phyloP scores from a whole-genome alignment of 768 basidiomycete species.

The Lentinula sp. region DNA sequence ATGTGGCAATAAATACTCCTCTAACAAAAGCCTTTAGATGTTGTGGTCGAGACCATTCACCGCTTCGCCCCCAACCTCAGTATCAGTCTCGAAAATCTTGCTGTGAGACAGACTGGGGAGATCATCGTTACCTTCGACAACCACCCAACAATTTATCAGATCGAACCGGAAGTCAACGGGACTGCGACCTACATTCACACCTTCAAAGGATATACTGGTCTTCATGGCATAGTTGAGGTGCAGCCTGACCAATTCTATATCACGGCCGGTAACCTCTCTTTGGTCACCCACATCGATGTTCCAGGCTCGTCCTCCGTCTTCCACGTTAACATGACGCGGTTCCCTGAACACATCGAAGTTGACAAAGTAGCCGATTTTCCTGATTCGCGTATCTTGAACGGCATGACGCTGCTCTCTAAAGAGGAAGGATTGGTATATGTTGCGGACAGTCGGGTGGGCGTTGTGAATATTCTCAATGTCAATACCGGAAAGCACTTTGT shows the following conservation, averaged over 20 bases:
- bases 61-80: neutral
- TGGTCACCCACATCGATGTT: slow-evolving; percentile 2
- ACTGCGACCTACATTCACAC: neutral
- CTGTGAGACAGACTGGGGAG: neutral
- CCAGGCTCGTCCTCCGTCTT: neutral
- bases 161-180: slow-evolving; percentile 2
- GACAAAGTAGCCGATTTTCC: neutral
- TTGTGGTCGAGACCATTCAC: neutral
- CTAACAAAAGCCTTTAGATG: neutral
- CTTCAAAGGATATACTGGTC: neutral
- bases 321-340: neutral
- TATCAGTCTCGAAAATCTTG: slow-evolving; percentile 2
- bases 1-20: too few relatives aligned
- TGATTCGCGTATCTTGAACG: neutral
- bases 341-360: neutral
- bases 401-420: neutral
- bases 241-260: neutral
- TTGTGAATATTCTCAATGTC: neutral
- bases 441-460: slow-evolving; percentile 2
- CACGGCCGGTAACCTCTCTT: neutral
- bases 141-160: neutral
- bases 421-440: neutral
- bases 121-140: neutral
- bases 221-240: neutral
- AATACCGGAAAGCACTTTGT: neutral